Evolutionary conservation across 2,329 filamentous ascomycete species (phyloP).

Genomic region (Ophiocordyceps camponoti-leonardi): DNA sequence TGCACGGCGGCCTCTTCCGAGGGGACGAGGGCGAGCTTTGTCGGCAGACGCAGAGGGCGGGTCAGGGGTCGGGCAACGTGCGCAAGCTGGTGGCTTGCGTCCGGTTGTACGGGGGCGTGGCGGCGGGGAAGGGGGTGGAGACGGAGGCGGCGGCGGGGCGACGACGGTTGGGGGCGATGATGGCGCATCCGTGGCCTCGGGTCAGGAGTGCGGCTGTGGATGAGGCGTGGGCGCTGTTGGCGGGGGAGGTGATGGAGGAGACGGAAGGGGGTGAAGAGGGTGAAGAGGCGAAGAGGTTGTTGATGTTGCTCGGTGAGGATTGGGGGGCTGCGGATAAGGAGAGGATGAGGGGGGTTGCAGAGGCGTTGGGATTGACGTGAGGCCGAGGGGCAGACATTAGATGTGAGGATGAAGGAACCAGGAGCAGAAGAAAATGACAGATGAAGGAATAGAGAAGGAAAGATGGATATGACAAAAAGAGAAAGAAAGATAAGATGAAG

Average conservation of each 20-base stretch:
- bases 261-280: background rate
- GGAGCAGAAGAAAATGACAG: too few species aligned
- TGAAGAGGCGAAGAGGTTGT: too few species aligned
- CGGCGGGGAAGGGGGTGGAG: conserved; percentile 9
- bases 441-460: too few species aligned
- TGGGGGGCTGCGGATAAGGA: conserved; percentile 37
- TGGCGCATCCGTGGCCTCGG: conserved; percentile 69
- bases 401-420: too few species aligned
- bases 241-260: conserved; percentile 1
- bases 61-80: conserved; percentile 70
- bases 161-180: conserved; percentile 53
- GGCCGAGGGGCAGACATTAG: too few species aligned
- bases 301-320: conserved; percentile 32
- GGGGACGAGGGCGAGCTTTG: conserved; percentile 42
- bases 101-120: conserved; percentile 60
- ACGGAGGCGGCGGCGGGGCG: conserved; percentile 26
- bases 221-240: conserved; percentile 35
- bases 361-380: conserved; percentile 13
- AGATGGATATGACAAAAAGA: too few species aligned
- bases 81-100: conserved; percentile 67
- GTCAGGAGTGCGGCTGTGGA: conserved; percentile 45
- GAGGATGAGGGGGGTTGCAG: conserved; percentile 23
- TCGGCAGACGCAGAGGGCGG: conserved; percentile 54
- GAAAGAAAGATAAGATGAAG: too few species aligned
- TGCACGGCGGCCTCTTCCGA: conserved; percentile 41